Conservation (phyloP, 176 grass and related monocot species). For the Oryza australiensis region DNA sequence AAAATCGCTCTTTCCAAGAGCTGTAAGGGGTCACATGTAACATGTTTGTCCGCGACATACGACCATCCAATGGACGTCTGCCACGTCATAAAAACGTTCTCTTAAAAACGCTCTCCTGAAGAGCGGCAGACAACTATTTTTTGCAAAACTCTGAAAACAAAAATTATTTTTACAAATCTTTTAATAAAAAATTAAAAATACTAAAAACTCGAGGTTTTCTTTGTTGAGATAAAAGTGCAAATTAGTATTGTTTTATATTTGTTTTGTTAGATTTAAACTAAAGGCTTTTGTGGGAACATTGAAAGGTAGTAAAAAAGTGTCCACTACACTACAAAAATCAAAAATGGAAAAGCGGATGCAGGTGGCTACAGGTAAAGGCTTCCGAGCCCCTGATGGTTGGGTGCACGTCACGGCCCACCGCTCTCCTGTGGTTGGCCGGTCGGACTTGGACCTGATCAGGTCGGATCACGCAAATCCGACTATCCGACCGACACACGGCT, state of each 20-base stretch:
- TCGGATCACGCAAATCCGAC: neutral
- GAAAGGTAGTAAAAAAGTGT: neutral
- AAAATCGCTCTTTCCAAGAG: too few relatives aligned
- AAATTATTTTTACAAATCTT: too few relatives aligned
- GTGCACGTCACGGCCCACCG: neutral
- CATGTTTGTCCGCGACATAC: too few relatives aligned
- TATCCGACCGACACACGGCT: neutral
- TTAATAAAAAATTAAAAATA: too few relatives aligned
- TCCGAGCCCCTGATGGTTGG: neutral
- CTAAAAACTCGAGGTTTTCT: too few relatives aligned
- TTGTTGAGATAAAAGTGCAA: too few relatives aligned
- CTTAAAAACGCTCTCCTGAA: too few relatives aligned
- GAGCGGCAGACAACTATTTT: too few relatives aligned
- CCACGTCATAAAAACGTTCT: too few relatives aligned
- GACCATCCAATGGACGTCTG: too few relatives aligned
- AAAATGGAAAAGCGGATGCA: neutral
- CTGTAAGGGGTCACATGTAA: too few relatives aligned
- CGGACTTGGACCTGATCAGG: neutral
- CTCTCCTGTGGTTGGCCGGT: neutral
- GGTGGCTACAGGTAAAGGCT: neutral
- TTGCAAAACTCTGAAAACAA: too few relatives aligned
- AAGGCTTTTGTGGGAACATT: neutral
- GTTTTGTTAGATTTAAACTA: neutral
- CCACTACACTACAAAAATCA: neutral
- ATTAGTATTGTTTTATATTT: neutral